Evolutionary conservation across 441 rosid species (phyloP).

Genomic region (Adansonia rubrostipa): DNA sequence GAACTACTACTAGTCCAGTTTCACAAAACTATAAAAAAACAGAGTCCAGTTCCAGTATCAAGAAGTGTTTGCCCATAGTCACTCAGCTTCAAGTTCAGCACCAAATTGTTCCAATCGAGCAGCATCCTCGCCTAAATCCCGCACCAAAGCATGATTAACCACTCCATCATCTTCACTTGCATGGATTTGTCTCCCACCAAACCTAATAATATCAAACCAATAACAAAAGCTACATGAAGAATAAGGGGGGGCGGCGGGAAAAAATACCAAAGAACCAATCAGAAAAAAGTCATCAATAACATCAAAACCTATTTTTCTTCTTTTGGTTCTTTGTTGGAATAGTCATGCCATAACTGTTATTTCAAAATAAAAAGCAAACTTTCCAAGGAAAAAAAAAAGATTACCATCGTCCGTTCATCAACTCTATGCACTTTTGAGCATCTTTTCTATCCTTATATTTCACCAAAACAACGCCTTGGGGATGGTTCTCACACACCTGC

Average conservation of each 20-base stretch:
- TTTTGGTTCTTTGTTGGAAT: neutral
- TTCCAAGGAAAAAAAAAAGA: neutral
- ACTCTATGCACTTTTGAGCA: slow-evolving; percentile 82
- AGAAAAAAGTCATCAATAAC: neutral
- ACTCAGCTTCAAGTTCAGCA: slow-evolving; percentile 87
- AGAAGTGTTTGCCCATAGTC: neutral
- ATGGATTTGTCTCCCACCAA: slow-evolving; percentile 80
- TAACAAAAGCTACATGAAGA: neutral
- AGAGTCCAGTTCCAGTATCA: neutral
- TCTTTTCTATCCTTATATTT: slow-evolving; percentile 86
- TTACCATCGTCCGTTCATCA: slow-evolving; percentile 97
- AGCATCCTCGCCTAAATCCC: slow-evolving; percentile 70
- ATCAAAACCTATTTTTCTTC: neutral
- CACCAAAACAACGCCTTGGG: slow-evolving; percentile 88
- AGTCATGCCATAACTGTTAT: neutral
- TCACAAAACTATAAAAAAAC: slow-evolving; percentile 22
- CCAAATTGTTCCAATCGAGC: slow-evolving; percentile 77
- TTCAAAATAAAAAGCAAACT: neutral
- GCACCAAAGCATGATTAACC: slow-evolving; percentile 72
- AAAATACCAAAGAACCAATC: neutral
- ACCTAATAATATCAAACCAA: slow-evolving; percentile 49
- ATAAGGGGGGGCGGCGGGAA: no score
- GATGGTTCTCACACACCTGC: slow-evolving; percentile 90
- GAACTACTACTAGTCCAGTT: neutral
- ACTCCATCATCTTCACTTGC: slow-evolving; percentile 83